These are phyloP conservation scores for Cryptosporidium sp. DNA, from an alignment of 169 alveolate genomes.

Conservation along the genomic window DNA sequence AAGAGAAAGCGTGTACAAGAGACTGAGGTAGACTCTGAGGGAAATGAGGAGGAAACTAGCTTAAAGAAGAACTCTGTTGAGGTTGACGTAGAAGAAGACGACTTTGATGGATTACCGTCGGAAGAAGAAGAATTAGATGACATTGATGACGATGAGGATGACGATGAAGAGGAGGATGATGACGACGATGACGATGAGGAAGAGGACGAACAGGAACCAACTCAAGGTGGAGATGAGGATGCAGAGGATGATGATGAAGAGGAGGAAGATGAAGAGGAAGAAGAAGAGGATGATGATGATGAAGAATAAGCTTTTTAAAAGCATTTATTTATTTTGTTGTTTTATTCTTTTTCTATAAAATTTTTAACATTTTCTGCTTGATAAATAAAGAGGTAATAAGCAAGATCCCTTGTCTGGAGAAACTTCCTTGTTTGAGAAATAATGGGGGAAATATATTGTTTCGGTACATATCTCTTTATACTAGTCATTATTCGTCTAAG, in stretches of 20 bases:
- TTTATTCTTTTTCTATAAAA: neutral
- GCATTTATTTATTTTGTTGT: neutral
- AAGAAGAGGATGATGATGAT: constrained; percentile 65
- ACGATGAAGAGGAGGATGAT: constrained; percentile 54
- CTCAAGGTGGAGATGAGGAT: constrained; percentile 63
- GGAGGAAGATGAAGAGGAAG: constrained; percentile 66
- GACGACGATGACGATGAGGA: constrained; percentile 69
- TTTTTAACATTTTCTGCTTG: neutral
- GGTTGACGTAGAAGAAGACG: constrained; percentile 51
- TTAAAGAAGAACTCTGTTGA: constrained; percentile 52
- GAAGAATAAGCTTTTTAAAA: neutral
- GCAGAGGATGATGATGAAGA: constrained; percentile 69
- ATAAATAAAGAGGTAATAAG: neutral
- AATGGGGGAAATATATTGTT: neutral
- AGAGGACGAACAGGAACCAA: constrained; percentile 65
- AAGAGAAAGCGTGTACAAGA: constrained; percentile 73
- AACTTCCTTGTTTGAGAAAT: neutral
- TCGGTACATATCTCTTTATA: neutral
- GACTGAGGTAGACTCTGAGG: constrained; percentile 60
- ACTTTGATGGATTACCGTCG: constrained; percentile 71
- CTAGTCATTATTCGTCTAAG: neutral
- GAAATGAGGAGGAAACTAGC: constrained; percentile 45
- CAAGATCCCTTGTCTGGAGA: neutral
- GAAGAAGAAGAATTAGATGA: constrained; percentile 73
- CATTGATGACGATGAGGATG: constrained; percentile 68